Conservation (phyloP, 148 eudicot species). For the Amaranthus palmeri region DNA sequence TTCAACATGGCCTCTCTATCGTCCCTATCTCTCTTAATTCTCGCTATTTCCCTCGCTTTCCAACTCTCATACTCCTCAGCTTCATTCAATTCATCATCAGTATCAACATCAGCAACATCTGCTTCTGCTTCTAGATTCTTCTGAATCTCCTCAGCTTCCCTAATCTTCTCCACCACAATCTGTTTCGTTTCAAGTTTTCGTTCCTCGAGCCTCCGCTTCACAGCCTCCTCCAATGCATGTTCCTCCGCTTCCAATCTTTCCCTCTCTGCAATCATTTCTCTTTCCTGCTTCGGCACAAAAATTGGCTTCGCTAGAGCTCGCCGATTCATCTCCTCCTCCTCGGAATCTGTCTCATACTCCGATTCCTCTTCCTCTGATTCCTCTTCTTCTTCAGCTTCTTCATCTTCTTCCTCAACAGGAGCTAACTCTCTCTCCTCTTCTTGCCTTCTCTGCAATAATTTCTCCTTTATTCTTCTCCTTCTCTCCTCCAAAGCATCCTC, state of each 20-base stretch:
- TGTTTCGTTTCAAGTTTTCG: conserved; percentile 51
- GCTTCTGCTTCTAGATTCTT: conserved; percentile 58
- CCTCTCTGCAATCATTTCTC: conserved; percentile 67
- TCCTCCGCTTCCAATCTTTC: conserved; percentile 63
- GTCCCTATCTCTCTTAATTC: conserved; percentile 93
- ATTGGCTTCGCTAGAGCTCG: conserved; percentile 61
- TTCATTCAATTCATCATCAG: conserved; percentile 87
- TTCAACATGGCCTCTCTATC: conserved; percentile 71
- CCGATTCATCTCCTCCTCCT: conserved; percentile 42
- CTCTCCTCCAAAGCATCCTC: conserved; percentile 66
- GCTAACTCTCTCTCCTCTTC: conserved; percentile 41
- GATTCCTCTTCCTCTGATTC: conserved; percentile 39
- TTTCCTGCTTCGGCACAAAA: conserved; percentile 64
- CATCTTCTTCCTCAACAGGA: conserved; percentile 54
- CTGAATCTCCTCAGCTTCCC: conserved; percentile 47
- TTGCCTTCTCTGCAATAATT: conserved; percentile 31
- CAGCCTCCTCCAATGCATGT: conserved; percentile 49
- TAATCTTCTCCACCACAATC: conserved; percentile 62
- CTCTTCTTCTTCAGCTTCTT: conserved; percentile 35
- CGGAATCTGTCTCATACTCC: conserved; percentile 73
- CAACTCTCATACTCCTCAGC: conserved; percentile 92
- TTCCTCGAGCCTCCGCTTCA: conserved; percentile 46
- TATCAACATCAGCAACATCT: conserved; percentile 64
- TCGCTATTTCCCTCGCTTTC: conserved; percentile 81
- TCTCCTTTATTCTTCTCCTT: conserved; percentile 60